Evolutionary conservation across 2,329 filamentous ascomycete species (phyloP).

Genomic region (Colletotrichum sp.): DNA sequence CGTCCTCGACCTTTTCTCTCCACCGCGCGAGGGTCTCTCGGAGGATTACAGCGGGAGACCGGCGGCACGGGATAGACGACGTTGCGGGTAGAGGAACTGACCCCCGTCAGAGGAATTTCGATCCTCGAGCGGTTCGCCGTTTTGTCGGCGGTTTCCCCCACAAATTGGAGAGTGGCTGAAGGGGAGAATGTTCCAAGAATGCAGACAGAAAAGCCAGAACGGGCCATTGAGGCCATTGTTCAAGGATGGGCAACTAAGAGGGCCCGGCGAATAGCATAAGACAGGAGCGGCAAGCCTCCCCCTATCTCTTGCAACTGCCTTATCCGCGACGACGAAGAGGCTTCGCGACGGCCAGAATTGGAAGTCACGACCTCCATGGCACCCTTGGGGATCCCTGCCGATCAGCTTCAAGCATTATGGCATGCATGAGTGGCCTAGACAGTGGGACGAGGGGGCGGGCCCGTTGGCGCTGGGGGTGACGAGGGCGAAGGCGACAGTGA

Average conservation of each 20-base stretch:
- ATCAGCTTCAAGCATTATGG: constrained; percentile 19
- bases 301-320: constrained; percentile 14
- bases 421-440: constrained; percentile 20
- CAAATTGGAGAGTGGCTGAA: neutral
- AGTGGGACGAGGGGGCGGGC: constrained; percentile 11
- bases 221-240: neutral
- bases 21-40: neutral
- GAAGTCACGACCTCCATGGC: neutral
- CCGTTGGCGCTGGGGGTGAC: neutral
- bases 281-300: neutral
- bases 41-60: neutral
- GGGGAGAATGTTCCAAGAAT: constrained; percentile 12
- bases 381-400: constrained; percentile 17
- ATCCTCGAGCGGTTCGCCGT: neutral
- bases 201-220: neutral
- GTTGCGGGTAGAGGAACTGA: neutral
- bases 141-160: neutral
- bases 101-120: neutral
- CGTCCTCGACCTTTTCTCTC: neutral
- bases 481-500: neutral
- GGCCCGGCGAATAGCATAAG: constrained; percentile 11
- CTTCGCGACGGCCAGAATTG: neutral
- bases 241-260: neutral
- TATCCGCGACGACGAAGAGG: constrained; percentile 13
- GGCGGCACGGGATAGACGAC: constrained; percentile 8